Evolutionary conservation across 2,329 filamentous ascomycete genomes (phyloP).

Genomic region (Dendrostoma leiphaemia): DNA sequence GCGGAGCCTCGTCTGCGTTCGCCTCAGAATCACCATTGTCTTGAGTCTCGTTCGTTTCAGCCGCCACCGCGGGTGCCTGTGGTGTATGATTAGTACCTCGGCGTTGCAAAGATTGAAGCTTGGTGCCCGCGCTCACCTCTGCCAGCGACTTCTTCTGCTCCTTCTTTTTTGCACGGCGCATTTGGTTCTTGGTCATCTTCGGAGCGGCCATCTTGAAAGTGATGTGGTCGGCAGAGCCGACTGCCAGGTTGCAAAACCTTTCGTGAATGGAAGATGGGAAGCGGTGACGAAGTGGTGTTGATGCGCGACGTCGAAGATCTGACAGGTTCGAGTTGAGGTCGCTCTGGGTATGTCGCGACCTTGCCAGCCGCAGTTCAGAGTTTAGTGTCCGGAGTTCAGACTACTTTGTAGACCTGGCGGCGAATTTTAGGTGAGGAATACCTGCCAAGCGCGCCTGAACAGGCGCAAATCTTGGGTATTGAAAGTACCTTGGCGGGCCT

Average conservation of each 20-base stretch:
- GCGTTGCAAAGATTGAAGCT: background rate
- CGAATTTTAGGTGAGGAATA: too few species aligned
- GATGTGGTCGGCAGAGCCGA: background rate
- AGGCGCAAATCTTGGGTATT: too few species aligned
- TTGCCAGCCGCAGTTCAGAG: slow-evolving; percentile 1
- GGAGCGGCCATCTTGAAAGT: slow-evolving; percentile 54
- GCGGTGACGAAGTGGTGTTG: background rate
- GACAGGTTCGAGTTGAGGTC: background rate
- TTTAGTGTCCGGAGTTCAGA: too few species aligned
- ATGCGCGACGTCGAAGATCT: background rate
- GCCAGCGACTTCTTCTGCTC: slow-evolving; percentile 71
- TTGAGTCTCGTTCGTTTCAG: slow-evolving; percentile 16
- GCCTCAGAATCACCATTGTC: background rate
- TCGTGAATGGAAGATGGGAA: background rate
- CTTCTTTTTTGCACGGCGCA: slow-evolving; percentile 92
- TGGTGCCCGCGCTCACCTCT: slow-evolving; percentile 39
- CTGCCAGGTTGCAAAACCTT: background rate
- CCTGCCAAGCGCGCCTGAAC: background rate
- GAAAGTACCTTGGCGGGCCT: background rate
- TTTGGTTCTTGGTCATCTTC: slow-evolving; percentile 92
- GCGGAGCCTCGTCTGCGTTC: slow-evolving; percentile 19
- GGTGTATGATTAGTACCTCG: slow-evolving; percentile 22
- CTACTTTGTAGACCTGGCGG: too few species aligned
- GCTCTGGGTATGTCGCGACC: background rate
- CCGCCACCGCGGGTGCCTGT: slow-evolving; percentile 11